A percentile compares a stretch with the other conserved stretches of the same genome.
These are phyloP conservation scores for Melanomma pulvis-pyrius DNA, from an alignment of 495 filamentous ascomycete species.

Conservation along the genomic window DNA sequence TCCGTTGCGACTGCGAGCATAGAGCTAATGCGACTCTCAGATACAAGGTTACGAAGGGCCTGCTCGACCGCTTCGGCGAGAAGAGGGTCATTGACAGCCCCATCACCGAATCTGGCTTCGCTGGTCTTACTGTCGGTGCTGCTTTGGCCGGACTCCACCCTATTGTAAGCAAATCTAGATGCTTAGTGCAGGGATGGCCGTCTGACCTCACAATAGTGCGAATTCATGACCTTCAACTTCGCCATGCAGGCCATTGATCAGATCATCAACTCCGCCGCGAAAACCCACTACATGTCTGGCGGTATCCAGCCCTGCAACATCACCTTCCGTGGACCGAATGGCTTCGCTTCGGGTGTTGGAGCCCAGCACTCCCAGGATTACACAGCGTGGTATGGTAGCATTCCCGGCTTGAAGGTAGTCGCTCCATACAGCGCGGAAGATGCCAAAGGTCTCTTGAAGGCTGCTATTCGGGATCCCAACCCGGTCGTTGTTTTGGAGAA, in stretches of 20 bases:
- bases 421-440: constrained; percentile 95
- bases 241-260: constrained; percentile 99
- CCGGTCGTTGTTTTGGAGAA: constrained; percentile 95
- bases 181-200: not conserved
- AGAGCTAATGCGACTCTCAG: constrained; percentile 47
- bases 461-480: constrained; percentile 97
- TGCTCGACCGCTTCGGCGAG: constrained; percentile 94
- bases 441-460: constrained; percentile 96
- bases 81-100: constrained; percentile 98
- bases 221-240: constrained; percentile 99
- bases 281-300: constrained; percentile 99
- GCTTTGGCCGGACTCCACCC: constrained; percentile 93
- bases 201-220: constrained; percentile 62
- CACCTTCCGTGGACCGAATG: constrained; percentile 98
- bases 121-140: constrained; percentile 88
- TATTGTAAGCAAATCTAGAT: constrained; percentile 65
- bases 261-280: constrained; percentile 98
- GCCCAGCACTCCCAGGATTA: constrained; percentile 99
- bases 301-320: constrained; percentile 99
- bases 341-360: constrained; percentile 92
- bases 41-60: constrained; percentile 98
- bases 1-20: constrained; percentile 1
- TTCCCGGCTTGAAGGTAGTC: constrained; percentile 96
- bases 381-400: constrained; percentile 96
- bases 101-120: constrained; percentile 96